Evolutionary conservation across 345 rosid species (phyloP), one percentile per base, ranked within the genome.

Genomic region (Rhizophora apiculata): DNA sequence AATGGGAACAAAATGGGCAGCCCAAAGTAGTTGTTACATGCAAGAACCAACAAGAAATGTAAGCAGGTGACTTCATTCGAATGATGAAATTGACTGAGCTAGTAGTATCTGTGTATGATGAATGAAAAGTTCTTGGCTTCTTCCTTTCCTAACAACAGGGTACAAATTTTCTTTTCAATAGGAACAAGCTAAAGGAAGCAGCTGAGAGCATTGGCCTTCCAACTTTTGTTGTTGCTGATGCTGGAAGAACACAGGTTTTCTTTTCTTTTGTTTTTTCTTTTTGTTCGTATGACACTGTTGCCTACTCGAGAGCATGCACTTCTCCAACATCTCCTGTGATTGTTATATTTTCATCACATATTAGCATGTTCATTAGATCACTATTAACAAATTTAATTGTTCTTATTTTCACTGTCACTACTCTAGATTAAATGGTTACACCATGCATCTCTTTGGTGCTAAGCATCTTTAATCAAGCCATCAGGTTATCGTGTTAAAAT

Each of bases 161-260:
- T 74, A 10, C 21, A 15, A 27, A 8, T 63, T 29, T 61, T 22
- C 68, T 67, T 24, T 37, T 54, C 72, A 26, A 67, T 79, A 90
- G 96, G 96, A 89, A 85, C 74, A 89, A 78, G 78, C 73, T 88
- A 67, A 77, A 82, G 77, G 96, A 89, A 80, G 87, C 89, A 68
- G 96, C 98, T 79, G 93, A 90, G 75, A 79, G 68, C 66, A 72
- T 84, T 48, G 96, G 96, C 72, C 96, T 93, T 70, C 96, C 96
- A 6, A 87, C 96, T 70, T 93, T 87, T 80, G 89, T 86, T 71
- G 96, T 90, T n/a, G 91, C 98, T 60, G 98, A 93, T 87, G 98
- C 96, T 58, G 98, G 96, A 75, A 73, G 88, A 85, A 93, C 98
- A 67, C 85, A 93, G 93, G 98, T 86, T 72, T 37, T 34, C 36